Evolutionary conservation across 164 flowering plant genomes (phyloP).

Genomic region (Vitis vinifera): ASM3070453v1 NC_081816.1:20995001-20995500

Average conservation of each 20-base stretch:
- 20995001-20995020: not conserved
- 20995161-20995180: conserved; percentile 67
- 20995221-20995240: conserved; percentile 73
- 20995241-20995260: conserved; percentile 96
- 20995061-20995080: not conserved
- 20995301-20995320: no score
- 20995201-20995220: conserved; percentile 73
- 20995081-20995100: conserved; percentile 9
- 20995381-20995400: no score
- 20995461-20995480: no score
- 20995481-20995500: no score
- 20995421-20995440: no score
- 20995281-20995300: conserved; percentile 72
- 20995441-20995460: no score
- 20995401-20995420: no score
- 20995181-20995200: conserved; percentile 76
- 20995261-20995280: conserved; percentile 96
- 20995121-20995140: conserved; percentile 77
- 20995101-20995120: conserved; percentile 3
- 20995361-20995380: no score
- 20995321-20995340: no score
- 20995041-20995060: no score
- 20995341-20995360: no score
- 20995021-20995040: not conserved
- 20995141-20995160: conserved; percentile 84